Conservation (phyloP, 164 flowering plant species). For the Stephania yunnanensis region DNA sequence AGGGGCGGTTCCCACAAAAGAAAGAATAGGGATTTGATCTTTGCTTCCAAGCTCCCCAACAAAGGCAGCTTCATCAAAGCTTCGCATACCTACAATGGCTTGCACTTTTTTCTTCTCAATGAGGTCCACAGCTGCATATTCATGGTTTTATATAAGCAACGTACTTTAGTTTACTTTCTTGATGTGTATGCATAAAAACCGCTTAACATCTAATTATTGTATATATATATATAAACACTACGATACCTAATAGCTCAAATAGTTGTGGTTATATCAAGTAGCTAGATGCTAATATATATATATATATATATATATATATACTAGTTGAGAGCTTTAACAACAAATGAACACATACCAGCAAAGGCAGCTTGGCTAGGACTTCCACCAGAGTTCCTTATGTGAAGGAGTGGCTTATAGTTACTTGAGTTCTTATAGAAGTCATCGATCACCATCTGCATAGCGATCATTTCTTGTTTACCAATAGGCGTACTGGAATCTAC, state of each 20-base stretch:
- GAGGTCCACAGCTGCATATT: conserved; percentile 25
- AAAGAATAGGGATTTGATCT: conserved; percentile 21
- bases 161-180: too few species aligned
- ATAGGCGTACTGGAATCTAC: conserved; percentile 1
- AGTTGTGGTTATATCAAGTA: too few species aligned
- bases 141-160: too few species aligned
- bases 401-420: background rate
- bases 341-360: conserved; percentile 15
- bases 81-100: conserved; percentile 24
- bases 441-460: conserved; percentile 18
- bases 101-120: conserved; percentile 15
- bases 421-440: background rate
- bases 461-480: conserved; percentile 21
- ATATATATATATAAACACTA: too few species aligned
- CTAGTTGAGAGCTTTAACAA: too few species aligned
- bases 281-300: too few species aligned
- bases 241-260: too few species aligned
- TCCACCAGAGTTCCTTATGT: conserved; percentile 10
- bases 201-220: too few species aligned
- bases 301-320: too few species aligned
- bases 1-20: conserved; percentile 21
- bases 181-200: too few species aligned
- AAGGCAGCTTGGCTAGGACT: conserved; percentile 18
- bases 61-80: conserved; percentile 23
- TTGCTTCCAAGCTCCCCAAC: conserved; percentile 22